Conservation (phyloP, 441 rosid species). For the Brassica hybrid region DNA sequence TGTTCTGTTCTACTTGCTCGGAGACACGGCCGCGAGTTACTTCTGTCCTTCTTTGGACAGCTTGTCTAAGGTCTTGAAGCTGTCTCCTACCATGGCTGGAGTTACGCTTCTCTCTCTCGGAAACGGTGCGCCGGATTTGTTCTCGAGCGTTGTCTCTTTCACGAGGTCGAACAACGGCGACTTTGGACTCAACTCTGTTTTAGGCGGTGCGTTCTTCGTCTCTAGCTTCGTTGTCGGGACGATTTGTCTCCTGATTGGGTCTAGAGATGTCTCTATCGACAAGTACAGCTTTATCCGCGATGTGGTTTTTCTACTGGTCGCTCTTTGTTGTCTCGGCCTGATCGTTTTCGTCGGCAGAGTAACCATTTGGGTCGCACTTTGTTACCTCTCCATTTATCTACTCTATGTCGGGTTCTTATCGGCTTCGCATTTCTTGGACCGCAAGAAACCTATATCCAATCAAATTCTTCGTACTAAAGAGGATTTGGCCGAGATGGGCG, state of each 20-base stretch:
- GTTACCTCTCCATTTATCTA: conserved; percentile 69
- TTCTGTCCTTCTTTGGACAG: conserved; percentile 85
- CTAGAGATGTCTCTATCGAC: conserved; percentile 57
- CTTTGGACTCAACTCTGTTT: conserved; percentile 75
- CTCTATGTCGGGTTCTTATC: conserved; percentile 69
- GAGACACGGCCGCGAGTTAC: conserved; percentile 83
- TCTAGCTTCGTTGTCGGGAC: conserved; percentile 86
- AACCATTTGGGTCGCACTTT: conserved; percentile 61
- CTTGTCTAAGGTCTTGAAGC: conserved; percentile 70
- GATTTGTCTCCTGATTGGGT: conserved; percentile 55
- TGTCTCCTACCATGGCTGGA: conserved; percentile 88
- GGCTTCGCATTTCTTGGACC: conserved; percentile 41
- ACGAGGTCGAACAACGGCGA: conserved; percentile 67
- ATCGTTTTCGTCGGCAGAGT: conserved; percentile 59
- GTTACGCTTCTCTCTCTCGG: conserved; percentile 91
- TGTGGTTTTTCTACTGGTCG: conserved; percentile 62
- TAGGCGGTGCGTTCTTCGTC: conserved; percentile 90
- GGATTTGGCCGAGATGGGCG: conserved; percentile 56
- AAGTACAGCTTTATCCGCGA: conserved; percentile 77
- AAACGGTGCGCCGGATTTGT: conserved; percentile 90
- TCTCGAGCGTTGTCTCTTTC: conserved; percentile 83
- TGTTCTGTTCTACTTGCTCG: conserved; percentile 77
- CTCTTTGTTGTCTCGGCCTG: conserved; percentile 66
- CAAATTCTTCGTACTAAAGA: conserved; percentile 39
- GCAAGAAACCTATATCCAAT: conserved; percentile 37